Percentiles rank a stretch among this genome's conserved stretches.
These are phyloP conservation scores for Beauveria pseudobassiana DNA, from an alignment of 2,329 filamentous ascomycete species.

Conservation along the genomic window DNA sequence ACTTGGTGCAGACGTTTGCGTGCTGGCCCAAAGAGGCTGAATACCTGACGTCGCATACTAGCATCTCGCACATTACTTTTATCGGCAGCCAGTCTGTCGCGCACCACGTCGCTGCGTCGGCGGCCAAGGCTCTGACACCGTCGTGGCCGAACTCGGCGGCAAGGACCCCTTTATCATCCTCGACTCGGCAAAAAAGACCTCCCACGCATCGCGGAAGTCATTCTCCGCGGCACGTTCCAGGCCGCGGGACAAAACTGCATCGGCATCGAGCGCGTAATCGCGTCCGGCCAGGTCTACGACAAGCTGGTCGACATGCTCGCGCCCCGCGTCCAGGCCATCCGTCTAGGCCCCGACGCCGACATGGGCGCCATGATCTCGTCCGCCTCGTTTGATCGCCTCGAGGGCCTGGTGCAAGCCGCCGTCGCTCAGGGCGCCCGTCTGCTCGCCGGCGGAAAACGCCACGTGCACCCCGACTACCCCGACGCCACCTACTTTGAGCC, in stretches of 20 bases:
- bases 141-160: constrained; percentile 86
- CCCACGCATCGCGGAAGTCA: constrained; percentile 66
- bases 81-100: constrained; percentile 86
- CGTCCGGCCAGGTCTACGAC: constrained; percentile 68
- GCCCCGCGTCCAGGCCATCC: constrained; percentile 65
- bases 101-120: constrained; percentile 78
- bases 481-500: constrained; percentile 87
- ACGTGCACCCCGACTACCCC: constrained; percentile 64
- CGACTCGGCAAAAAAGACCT: constrained; percentile 66
- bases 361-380: constrained; percentile 87
- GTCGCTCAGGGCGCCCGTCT: constrained; percentile 72
- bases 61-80: constrained; percentile 85
- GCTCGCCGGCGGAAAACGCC: constrained; percentile 68
- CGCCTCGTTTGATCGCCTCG: constrained; percentile 65
- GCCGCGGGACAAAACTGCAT: constrained; percentile 96
- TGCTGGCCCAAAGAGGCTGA: constrained; percentile 83
- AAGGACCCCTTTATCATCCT: constrained; percentile 91
- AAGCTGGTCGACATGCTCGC: constrained; percentile 62
- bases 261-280: constrained; percentile 88
- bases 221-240: constrained; percentile 91
- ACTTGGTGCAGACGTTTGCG: constrained; percentile 74
- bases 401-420: constrained; percentile 69
- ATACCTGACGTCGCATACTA: constrained; percentile 76
- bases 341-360: constrained; percentile 71
- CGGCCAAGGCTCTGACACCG: constrained; percentile 76